Evolutionary conservation across 495 filamentous ascomycete genomes (phyloP).

Genomic region (Lindgomyces ingoldianus): DNA sequence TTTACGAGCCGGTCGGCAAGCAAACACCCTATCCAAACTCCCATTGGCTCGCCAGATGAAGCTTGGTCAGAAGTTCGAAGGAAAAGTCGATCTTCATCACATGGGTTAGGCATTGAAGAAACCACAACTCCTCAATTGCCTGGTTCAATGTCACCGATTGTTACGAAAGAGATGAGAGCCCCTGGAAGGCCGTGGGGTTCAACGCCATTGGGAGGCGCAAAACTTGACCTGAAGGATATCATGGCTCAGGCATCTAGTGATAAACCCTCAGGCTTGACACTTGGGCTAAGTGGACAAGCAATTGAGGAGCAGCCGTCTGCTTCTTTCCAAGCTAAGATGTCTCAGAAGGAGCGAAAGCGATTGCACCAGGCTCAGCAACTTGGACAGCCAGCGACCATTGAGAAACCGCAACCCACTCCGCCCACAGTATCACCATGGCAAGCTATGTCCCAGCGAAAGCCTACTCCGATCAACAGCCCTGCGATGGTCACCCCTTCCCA

Average conservation of each 20-base stretch:
- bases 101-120: constrained; percentile 1
- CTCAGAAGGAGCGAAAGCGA: constrained; percentile 89
- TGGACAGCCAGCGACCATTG: constrained; percentile 50
- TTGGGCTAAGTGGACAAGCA: constrained; percentile 60
- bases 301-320: constrained; percentile 35
- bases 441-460: constrained; percentile 37
- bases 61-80: constrained; percentile 20
- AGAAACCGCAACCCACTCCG: constrained; percentile 46
- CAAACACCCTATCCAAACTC: constrained; percentile 3
- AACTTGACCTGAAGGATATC: constrained; percentile 79
- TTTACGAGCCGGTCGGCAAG: neutral
- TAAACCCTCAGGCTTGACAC: constrained; percentile 68
- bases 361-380: constrained; percentile 54
- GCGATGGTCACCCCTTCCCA: constrained; percentile 17
- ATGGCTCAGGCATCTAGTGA: constrained; percentile 71
- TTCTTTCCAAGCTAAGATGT: constrained; percentile 59
- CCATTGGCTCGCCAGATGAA: constrained; percentile 24
- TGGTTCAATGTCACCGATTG: neutral
- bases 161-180: constrained; percentile 13
- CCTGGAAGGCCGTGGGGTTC: constrained; percentile 62
- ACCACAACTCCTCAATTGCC: neutral
- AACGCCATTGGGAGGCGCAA: constrained; percentile 57
- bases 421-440: constrained; percentile 73
- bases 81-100: constrained; percentile 14
- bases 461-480: constrained; percentile 22